A percentile compares a stretch with the other conserved stretches of the same genome.
Conservation (phyloP, 768 basidiomycete genomes). For the Tylopilus felleus region DNA sequence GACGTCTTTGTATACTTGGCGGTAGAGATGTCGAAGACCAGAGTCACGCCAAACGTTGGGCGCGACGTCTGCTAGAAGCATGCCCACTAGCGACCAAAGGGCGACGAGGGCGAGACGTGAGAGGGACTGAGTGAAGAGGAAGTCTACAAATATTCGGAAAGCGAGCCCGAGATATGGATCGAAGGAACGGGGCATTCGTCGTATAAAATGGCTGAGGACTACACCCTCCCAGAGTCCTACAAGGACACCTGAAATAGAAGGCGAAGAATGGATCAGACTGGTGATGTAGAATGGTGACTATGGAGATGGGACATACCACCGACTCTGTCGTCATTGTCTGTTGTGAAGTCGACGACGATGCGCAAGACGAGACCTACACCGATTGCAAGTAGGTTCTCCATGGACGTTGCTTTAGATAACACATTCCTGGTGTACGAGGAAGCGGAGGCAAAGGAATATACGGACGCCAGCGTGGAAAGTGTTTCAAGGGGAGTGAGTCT, state of each 20-base stretch:
- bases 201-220: slow-evolving; percentile 67
- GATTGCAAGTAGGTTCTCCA: slow-evolving; percentile 73
- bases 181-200: slow-evolving; percentile 58
- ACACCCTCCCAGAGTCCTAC: slow-evolving; percentile 80
- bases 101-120: slow-evolving; percentile 44
- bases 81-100: slow-evolving; percentile 51
- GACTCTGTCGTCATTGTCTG: slow-evolving; percentile 30
- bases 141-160: slow-evolving; percentile 70
- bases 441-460: slow-evolving; percentile 26
- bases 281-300: background rate
- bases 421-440: slow-evolving; percentile 29
- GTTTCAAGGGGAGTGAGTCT: background rate
- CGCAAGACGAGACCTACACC: slow-evolving; percentile 64
- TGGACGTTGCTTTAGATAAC: slow-evolving; percentile 34
- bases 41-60: slow-evolving; percentile 46
- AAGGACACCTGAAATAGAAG: slow-evolving; percentile 49
- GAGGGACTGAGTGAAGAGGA: slow-evolving; percentile 58
- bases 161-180: slow-evolving; percentile 70
- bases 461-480: slow-evolving; percentile 27
- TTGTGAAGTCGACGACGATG: slow-evolving; percentile 52
- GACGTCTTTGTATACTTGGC: slow-evolving; percentile 34
- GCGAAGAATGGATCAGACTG: slow-evolving; percentile 1
- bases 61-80: slow-evolving; percentile 51
- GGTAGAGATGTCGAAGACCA: slow-evolving; percentile 37
- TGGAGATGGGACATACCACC: slow-evolving; percentile 23